These are phyloP conservation scores for Ensete glaucum DNA, from an alignment of 176 grass and related monocot species.

Conservation along the genomic window DNA sequence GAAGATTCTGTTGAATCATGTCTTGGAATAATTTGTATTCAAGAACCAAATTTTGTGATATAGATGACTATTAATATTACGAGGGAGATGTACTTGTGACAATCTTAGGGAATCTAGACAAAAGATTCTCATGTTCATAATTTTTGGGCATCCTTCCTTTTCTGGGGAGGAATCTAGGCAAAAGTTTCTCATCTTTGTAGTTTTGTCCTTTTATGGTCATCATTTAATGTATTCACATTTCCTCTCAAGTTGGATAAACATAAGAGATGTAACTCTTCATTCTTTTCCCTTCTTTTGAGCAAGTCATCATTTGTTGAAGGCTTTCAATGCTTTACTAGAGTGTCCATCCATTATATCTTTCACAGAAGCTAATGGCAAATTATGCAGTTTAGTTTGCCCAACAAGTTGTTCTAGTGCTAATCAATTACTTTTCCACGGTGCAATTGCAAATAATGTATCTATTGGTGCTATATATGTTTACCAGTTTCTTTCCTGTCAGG, in stretches of 20 bases:
- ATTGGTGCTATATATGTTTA: not conserved
- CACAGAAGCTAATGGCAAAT: not conserved
- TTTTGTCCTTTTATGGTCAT: too few relatives aligned
- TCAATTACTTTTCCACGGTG: not conserved
- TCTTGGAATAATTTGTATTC: too few relatives aligned
- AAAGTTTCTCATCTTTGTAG: too few relatives aligned
- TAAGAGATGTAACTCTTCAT: not conserved
- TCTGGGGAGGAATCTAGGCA: too few relatives aligned
- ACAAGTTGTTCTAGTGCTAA: not conserved
- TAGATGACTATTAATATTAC: too few relatives aligned
- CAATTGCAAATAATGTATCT: not conserved
- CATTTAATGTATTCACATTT: not conserved
- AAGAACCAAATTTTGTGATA: too few relatives aligned
- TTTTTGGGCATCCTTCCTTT: too few relatives aligned
- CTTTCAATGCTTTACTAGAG: not conserved
- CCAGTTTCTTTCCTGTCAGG: conserved; percentile 11
- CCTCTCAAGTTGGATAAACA: not conserved
- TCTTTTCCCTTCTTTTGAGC: not conserved
- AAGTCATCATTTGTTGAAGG: not conserved
- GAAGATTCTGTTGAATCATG: too few relatives aligned
- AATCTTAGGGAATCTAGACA: too few relatives aligned
- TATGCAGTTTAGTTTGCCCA: not conserved
- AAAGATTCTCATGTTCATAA: too few relatives aligned
- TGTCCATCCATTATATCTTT: not conserved
- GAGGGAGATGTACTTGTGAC: too few relatives aligned